Base-by-base conservation (phyloP, 1,139 yeast species). In the Diutina ranongensis region DNA sequence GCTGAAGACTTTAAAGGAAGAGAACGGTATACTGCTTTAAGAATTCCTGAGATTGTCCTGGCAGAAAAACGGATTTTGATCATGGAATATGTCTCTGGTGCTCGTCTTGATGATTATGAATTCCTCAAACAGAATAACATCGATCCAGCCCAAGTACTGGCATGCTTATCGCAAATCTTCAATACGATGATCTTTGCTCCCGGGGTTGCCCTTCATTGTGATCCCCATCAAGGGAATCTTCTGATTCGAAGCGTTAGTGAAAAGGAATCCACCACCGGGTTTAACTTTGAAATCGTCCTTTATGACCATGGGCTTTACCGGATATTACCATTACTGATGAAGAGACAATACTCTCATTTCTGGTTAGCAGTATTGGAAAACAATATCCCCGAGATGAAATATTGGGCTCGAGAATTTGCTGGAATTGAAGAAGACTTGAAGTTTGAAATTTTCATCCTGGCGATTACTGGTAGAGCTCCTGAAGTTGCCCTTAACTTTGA, bases 251-350 rank as follows among this genome's bases (percentile, higher is more conserved):
- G 73, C 1, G 56, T 68, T 5, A 56, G 57, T 22, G 48, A 59
- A 44, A 45, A 51, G 5, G 45, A 49, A 10, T 52, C 57, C 1
- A 52, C 50, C 3, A 65, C 68, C 45, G 76, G 78, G 1, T 86
- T 81, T 59, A 89, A 92, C 59, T 94, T 92, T 59, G 98, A 94
- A 61, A 85, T 94, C 48, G 70, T 94, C 10, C 68, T 94, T 31
- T 94, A 88, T 58, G 99, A 94, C 61, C 98, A 94, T 61, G 99
- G 98, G 0, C 70, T 94, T 31, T 92, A 92, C 61, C 72, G 99
- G 50, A 78, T 83, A 48, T 88, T 94, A 18, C 85, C 95, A 1
- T 67, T 83, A 3, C 74, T 77, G 47, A 76, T 84, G 74, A 78
- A 94, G 52, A 68, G 89, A 31, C 82, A 84, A 50, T 92, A 92